phyloP scores from a whole-genome alignment of 352 stramenopile species.

The Globisporangium uncinulatum region DNA sequence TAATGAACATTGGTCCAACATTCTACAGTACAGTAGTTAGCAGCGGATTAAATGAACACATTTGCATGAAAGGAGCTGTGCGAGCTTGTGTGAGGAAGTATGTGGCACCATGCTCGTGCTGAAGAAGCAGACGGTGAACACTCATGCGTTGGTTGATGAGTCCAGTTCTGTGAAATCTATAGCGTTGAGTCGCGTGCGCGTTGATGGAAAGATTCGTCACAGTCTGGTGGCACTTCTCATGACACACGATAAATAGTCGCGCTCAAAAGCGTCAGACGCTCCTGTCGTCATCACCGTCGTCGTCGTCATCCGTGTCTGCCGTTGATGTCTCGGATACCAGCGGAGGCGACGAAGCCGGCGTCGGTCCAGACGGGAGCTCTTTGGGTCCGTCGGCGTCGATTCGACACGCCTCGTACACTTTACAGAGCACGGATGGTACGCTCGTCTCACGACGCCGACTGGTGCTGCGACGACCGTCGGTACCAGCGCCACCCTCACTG shows the following conservation, averaged over 20 bases:
- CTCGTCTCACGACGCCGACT: neutral
- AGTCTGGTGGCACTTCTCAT: neutral
- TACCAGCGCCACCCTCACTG: neutral
- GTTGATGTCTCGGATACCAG: conserved; percentile 4
- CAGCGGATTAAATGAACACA: no score
- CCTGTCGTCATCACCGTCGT: conserved; percentile 6
- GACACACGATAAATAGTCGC: conserved; percentile 1
- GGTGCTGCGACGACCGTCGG: no score
- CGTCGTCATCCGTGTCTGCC: conserved; percentile 5
- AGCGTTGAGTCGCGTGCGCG: no score
- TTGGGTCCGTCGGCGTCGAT: conserved; percentile 1
- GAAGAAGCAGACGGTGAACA: neutral
- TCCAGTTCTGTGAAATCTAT: no score
- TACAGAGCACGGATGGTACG: conserved; percentile 4
- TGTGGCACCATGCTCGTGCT: neutral
- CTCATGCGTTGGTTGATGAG: no score
- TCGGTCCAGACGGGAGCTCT: neutral
- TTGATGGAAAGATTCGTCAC: neutral
- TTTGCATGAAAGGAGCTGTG: no score
- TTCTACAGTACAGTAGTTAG: no score
- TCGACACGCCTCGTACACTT: conserved; percentile 4
- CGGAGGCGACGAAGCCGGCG: neutral
- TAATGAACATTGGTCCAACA: no score
- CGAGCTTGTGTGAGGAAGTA: neutral
- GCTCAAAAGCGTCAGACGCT: conserved; percentile 5